Evolutionary conservation across 208 protist species (phyloP).

Genomic region (Trypanosoma vivax): DNA sequence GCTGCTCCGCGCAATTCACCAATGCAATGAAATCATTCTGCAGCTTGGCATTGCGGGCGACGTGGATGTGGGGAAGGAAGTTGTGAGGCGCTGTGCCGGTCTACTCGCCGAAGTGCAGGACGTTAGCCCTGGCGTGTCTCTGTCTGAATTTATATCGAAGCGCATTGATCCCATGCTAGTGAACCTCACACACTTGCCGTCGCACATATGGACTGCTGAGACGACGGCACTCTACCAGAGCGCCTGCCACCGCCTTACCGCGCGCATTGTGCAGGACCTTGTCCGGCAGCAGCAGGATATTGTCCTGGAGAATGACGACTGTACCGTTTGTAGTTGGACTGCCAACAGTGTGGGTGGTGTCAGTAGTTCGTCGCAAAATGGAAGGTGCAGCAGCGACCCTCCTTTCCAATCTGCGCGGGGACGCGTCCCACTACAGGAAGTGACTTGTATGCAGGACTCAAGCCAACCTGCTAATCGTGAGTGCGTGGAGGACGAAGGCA

Average conservation of each 20-base stretch:
- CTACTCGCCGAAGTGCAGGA: conserved; percentile 12
- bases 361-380: background rate
- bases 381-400: background rate
- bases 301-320: conserved; percentile 18
- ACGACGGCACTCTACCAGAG: conserved; percentile 31
- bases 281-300: conserved; percentile 34
- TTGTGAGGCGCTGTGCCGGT: conserved; percentile 7
- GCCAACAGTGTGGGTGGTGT: conserved; percentile 1
- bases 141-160: conserved; percentile 12
- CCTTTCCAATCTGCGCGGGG: background rate
- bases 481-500: background rate
- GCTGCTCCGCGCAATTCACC: conserved; percentile 52
- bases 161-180: conserved; percentile 14
- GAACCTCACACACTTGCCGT: conserved; percentile 33
- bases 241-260: conserved; percentile 31
- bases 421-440: conserved; percentile 10
- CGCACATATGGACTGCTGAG: conserved; percentile 34
- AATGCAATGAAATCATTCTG: conserved; percentile 57
- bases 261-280: conserved; percentile 25
- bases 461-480: conserved; percentile 13
- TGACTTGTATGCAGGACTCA: conserved; percentile 23
- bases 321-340: background rate
- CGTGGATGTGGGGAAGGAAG: conserved; percentile 1
- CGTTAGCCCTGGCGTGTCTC: background rate
- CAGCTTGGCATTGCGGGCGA: conserved; percentile 33